phyloP scores from a whole-genome alignment of 306 rosid genomes.

The Malus sylvestris region DNA sequence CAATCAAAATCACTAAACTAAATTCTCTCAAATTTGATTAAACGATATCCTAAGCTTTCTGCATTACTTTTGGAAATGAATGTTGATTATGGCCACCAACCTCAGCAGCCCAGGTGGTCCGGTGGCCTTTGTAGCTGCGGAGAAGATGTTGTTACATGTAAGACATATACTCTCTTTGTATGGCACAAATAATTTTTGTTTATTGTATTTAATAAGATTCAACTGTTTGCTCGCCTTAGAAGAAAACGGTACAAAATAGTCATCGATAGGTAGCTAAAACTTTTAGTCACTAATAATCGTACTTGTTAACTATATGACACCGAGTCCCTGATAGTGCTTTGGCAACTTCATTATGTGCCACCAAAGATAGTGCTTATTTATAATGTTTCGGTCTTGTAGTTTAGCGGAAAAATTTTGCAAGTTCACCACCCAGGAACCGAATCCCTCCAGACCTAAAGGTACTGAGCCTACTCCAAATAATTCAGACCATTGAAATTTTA shows the following conservation, averaged over 20 bases:
- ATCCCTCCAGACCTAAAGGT: too few relatives aligned
- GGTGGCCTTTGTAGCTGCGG: neutral
- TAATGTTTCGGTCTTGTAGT: neutral
- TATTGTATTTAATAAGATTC: neutral
- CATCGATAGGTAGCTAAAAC: too few relatives aligned
- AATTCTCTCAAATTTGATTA: neutral
- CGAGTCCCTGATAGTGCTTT: neutral
- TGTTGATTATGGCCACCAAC: neutral
- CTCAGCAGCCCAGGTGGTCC: neutral
- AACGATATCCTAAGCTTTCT: neutral
- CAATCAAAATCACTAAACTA: neutral
- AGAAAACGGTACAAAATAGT: too few relatives aligned
- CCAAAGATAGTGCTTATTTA: neutral
- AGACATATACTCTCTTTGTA: neutral
- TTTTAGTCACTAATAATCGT: too few relatives aligned
- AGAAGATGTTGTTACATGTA: neutral
- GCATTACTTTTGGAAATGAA: neutral
- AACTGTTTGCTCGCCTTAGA: neutral
- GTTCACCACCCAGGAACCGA: neutral
- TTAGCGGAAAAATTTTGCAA: neutral
- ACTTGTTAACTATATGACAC: too few relatives aligned
- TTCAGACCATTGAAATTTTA: too few relatives aligned
- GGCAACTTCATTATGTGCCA: too few relatives aligned
- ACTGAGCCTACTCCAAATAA: too few relatives aligned
- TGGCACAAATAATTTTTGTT: neutral